These are phyloP conservation scores for Blastobotrys illinoisensis DNA, from an alignment of 1,139 yeast species.

Conservation along the genomic window DNA sequence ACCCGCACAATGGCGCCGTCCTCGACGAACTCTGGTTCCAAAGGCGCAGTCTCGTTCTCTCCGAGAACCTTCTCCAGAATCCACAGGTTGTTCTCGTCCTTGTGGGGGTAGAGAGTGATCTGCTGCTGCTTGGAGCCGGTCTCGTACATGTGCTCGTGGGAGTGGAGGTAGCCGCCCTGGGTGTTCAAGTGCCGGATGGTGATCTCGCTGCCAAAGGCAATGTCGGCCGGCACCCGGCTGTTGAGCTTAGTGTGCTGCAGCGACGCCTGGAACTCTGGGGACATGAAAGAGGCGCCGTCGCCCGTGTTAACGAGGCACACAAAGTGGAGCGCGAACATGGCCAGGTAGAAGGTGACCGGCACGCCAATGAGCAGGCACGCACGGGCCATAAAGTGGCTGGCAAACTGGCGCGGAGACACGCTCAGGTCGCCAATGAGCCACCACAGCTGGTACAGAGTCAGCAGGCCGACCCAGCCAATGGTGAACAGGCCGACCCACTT, in stretches of 20 bases:
- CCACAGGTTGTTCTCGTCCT: conserved; percentile 88
- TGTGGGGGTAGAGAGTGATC: conserved; percentile 81
- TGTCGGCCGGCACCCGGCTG: conserved; percentile 63
- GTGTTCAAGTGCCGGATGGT: conserved; percentile 80
- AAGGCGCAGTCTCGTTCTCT: conserved; percentile 19
- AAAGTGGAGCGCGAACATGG: conserved; percentile 79
- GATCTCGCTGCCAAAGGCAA: conserved; percentile 79
- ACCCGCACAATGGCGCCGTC: conserved; percentile 81
- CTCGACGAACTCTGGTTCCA: conserved; percentile 49
- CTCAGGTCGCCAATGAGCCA: conserved; percentile 79
- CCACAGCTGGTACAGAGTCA: conserved; percentile 79
- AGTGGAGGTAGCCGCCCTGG: conserved; percentile 91
- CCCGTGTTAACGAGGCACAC: conserved; percentile 65
- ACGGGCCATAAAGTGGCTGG: conserved; percentile 51
- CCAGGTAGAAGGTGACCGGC: conserved; percentile 61
- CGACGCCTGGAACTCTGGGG: conserved; percentile 80
- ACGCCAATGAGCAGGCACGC: conserved; percentile 59
- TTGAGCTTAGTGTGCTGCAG: conserved; percentile 70
- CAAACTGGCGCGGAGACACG: conserved; percentile 47
- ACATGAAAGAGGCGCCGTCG: conserved; percentile 85
- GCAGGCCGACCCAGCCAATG: conserved; percentile 80
- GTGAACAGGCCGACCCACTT: conserved; percentile 99
- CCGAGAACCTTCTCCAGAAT: conserved; percentile 22
- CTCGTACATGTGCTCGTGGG: conserved; percentile 79
- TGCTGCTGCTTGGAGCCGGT: conserved; percentile 96